These are phyloP conservation scores for Saraca asoca DNA, from an alignment of 331 rosid genomes.

Conservation along the genomic window DNA sequence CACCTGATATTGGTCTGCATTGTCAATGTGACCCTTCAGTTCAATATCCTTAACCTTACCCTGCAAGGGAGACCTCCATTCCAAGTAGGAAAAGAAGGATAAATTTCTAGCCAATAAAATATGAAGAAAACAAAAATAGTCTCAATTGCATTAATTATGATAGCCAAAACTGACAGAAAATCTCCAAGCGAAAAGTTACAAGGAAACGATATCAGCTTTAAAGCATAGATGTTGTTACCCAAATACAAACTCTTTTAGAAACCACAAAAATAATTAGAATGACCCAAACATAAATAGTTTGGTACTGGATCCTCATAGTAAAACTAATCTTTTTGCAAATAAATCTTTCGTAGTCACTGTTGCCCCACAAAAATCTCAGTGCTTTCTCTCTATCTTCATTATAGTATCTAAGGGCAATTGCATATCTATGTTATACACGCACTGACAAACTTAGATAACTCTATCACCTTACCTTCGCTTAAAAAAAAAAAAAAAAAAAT, in stretches of 20 bases:
- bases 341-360: slow-evolving; percentile 3
- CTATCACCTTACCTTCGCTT: not conserved
- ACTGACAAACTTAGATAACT: not conserved
- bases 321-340: not conserved
- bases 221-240: not conserved
- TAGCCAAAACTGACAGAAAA: slow-evolving; percentile 19
- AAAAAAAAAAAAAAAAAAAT: too few species aligned
- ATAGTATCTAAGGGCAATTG: not conserved
- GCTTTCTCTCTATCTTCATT: not conserved
- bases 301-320: too few species aligned
- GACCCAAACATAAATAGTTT: not conserved
- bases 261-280: too few species aligned
- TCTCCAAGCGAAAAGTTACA: not conserved
- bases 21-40: slow-evolving; percentile 94
- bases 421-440: not conserved
- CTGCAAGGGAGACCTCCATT: slow-evolving; percentile 41
- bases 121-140: slow-evolving; percentile 13
- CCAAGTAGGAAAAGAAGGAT: not conserved
- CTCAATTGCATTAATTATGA: slow-evolving; percentile 8
- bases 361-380: not conserved
- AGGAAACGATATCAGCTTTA: not conserved
- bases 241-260: too few species aligned
- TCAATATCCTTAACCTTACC: slow-evolving; percentile 85
- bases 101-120: slow-evolving; percentile 9
- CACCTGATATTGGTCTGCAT: slow-evolving; percentile 99